Conservation (phyloP, 805 yeast species). For the Yamadazyma nakazawae region DNA sequence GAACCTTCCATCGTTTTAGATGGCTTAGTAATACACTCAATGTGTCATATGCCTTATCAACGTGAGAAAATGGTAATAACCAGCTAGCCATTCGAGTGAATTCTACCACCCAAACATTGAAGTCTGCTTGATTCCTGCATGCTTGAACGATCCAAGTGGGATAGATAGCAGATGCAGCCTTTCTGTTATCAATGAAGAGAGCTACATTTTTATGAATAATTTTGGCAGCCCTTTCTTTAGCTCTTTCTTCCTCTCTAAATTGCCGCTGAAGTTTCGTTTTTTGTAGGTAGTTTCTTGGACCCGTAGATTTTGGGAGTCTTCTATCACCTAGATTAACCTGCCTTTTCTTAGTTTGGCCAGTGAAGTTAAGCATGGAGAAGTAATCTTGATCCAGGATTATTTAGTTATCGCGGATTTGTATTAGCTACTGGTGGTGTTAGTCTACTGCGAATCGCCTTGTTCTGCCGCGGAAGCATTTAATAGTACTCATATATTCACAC, state of each 20-base stretch:
- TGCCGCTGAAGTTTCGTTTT: conserved; percentile 65
- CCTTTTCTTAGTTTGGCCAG: conserved; percentile 61
- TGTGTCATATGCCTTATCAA: neutral
- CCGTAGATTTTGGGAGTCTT: conserved; percentile 17
- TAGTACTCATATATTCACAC: neutral
- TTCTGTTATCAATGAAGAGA: conserved; percentile 30
- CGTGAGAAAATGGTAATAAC: conserved; percentile 6
- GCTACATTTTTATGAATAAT: conserved; percentile 50
- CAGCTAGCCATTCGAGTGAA: conserved; percentile 9
- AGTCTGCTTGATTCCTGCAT: conserved; percentile 8
- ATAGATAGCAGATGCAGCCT: conserved; percentile 17
- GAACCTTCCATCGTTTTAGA: neutral
- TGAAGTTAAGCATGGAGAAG: conserved; percentile 50
- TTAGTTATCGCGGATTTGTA: neutral
- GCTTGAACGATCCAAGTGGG: conserved; percentile 15
- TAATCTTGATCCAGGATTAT: neutral
- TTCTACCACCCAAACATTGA: conserved; percentile 20
- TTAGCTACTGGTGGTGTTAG: no score
- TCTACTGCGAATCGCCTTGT: no score
- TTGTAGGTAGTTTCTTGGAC: conserved; percentile 45
- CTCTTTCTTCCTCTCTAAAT: conserved; percentile 56
- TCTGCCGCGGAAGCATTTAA: neutral
- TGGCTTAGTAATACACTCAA: neutral
- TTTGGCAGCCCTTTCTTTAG: conserved; percentile 46
- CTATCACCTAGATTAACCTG: conserved; percentile 63